Evolutionary conservation across 1,284 basidiomycete species (phyloP).

Genomic region (Heterobasidion annosum): DNA sequence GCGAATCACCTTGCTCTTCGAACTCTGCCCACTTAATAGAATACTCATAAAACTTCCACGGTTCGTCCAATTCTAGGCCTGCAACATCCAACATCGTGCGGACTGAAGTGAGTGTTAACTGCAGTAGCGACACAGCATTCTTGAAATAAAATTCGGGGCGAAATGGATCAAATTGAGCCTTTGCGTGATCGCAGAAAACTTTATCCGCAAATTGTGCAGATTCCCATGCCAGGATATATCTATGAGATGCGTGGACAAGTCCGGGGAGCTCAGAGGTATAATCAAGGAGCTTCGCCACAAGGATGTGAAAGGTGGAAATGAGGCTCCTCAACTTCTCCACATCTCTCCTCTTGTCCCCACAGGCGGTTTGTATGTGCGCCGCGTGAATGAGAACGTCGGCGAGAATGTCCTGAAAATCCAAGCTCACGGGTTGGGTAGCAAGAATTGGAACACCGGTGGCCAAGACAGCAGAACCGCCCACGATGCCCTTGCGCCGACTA

Average conservation of each 20-base stretch:
- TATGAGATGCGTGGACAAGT: not conserved
- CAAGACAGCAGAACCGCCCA: not conserved
- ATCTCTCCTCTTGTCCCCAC: not conserved
- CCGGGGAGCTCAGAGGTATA: not conserved
- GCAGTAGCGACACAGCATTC: not conserved
- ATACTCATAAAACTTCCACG: no score
- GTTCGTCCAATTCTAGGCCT: no score
- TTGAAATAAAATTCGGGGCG: not conserved
- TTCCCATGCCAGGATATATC: not conserved
- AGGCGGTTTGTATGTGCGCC: not conserved
- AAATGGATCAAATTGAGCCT: not conserved
- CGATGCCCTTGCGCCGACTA: not conserved
- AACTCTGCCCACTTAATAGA: no score
- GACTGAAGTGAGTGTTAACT: not conserved
- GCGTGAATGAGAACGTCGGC: not conserved
- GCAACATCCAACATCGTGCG: no score
- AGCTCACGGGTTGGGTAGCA: not conserved
- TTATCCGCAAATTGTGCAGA: not conserved
- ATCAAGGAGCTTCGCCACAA: not conserved
- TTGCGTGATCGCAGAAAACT: not conserved
- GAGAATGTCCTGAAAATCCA: not conserved
- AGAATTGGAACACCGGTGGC: not conserved
- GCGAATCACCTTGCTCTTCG: no score
- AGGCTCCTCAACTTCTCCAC: not conserved
- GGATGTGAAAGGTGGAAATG: not conserved